Percentiles rank a stretch among this genome's conserved stretches.
phyloP scores from a whole-genome alignment of 2,329 filamentous ascomycete genomes.

The Pseudocercospora ulei region DNA sequence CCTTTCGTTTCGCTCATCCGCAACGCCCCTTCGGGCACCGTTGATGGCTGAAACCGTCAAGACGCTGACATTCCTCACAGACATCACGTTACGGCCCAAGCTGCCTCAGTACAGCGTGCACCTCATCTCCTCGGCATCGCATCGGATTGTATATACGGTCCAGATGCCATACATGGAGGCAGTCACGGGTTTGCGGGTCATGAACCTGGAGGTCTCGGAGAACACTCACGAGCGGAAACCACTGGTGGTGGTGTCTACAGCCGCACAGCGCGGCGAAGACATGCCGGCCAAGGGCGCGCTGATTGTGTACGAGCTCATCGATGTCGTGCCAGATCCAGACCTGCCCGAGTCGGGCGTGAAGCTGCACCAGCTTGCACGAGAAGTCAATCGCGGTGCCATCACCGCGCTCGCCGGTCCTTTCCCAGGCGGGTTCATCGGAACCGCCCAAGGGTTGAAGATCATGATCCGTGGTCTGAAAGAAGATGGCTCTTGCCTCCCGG shows the following conservation, averaged over 20 bases:
- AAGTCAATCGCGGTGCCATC: conserved; percentile 86
- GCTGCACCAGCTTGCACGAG: conserved; percentile 75
- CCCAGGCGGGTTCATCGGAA: conserved; percentile 69
- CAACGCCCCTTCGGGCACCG: conserved; percentile 6
- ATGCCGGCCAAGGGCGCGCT: conserved; percentile 74
- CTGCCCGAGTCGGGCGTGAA: conserved; percentile 75
- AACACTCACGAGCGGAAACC: conserved; percentile 76
- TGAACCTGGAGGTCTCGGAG: conserved; percentile 84
- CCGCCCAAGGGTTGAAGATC: conserved; percentile 93
- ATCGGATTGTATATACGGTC: conserved; percentile 67
- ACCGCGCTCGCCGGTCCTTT: conserved; percentile 67
- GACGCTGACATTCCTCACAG: conserved; percentile 28
- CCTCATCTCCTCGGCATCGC: conserved; percentile 65
- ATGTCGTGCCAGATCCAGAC: conserved; percentile 80
- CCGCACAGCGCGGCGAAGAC: conserved; percentile 80
- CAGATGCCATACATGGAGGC: conserved; percentile 65
- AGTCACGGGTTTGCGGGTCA: conserved; percentile 68
- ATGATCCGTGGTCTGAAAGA: conserved; percentile 95
- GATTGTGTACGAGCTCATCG: conserved; percentile 83
- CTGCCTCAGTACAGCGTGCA: conserved; percentile 64
- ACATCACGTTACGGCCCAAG: conserved; percentile 53
- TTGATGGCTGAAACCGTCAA: conserved; percentile 9
- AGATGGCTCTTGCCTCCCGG: conserved; percentile 80
- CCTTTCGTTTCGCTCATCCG: conserved; percentile 6
- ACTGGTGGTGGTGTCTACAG: conserved; percentile 75